Conservation (phyloP, 345 rosid genomes). For the Chamaenerion angustifolium region DNA sequence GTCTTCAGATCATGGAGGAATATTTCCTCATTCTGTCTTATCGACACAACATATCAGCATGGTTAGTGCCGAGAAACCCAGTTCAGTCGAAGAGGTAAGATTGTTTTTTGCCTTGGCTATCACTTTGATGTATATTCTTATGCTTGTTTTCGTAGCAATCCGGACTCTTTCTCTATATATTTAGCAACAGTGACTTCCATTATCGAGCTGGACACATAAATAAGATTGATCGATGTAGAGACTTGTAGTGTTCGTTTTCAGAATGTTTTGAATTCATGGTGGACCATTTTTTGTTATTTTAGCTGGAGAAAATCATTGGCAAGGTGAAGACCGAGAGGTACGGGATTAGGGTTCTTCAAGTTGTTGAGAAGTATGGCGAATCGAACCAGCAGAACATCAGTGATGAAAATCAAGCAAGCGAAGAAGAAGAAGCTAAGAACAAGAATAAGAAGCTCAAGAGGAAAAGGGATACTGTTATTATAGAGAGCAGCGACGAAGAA, state of each 20-base stretch:
- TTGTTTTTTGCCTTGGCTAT: conserved; percentile 3
- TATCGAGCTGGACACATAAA: too few relatives aligned
- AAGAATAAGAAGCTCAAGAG: conserved; percentile 51
- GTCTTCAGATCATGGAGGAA: conserved; percentile 46
- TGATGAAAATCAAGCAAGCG: conserved; percentile 22
- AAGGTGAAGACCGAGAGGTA: conserved; percentile 64
- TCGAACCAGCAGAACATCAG: conserved; percentile 14
- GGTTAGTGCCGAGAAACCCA: conserved; percentile 47
- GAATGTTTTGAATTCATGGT: not conserved
- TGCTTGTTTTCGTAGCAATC: too few relatives aligned
- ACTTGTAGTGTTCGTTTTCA: too few relatives aligned
- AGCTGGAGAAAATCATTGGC: conserved; percentile 84
- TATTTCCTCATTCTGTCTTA: conserved; percentile 77
- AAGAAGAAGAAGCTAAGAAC: conserved; percentile 17
- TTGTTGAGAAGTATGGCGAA: conserved; percentile 21
- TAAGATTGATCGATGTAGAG: too few relatives aligned
- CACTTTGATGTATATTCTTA: too few relatives aligned
- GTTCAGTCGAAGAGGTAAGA: conserved; percentile 48
- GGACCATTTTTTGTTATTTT: conserved; percentile 11
- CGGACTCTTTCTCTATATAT: too few relatives aligned
- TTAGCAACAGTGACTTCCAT: too few relatives aligned
- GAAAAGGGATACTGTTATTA: conserved; percentile 25
- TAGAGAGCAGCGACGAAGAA: conserved; percentile 45
- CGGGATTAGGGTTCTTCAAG: conserved; percentile 64
- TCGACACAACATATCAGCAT: conserved; percentile 59